Evolutionary conservation across 1,284 basidiomycete genomes (phyloP), one percentile per base, ranked within the genome.

Genomic region (Irpex sp.): DNA sequence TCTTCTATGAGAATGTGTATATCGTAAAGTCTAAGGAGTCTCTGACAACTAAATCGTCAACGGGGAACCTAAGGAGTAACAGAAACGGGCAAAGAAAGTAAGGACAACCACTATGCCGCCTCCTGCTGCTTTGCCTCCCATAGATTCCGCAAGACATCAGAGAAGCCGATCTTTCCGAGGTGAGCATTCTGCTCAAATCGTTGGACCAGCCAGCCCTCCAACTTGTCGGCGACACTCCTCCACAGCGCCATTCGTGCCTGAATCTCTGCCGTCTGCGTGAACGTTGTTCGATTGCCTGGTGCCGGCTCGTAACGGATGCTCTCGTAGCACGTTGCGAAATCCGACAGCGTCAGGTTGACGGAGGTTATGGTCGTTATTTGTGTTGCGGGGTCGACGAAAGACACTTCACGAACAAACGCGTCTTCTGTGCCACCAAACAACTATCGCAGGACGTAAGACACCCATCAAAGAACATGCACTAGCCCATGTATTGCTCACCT

Each of bases 381-480:
- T 34, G 83, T 86, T 60, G 85, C 79, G 0, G 94, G 94, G 75
- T 97, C 93, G 52, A 96, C 82, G 73, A 96, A 96, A 8, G 93
- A 93, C 65, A 98, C 91, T 78, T 98, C 96, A 57, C 96, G 88
- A 1, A 97, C 93, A 73, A 93, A 97, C 6, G 96, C 94, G 68
- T 96, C 93, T 76, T 96, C 93, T 66, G 91, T 92, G 40, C 92
- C 93, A 59, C 94, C 94, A 60, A 96, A 91, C 44, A 96, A 76
- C 92, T 95, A 70, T 4, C 65, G 2, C 9, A 26, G 19, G 64
- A 21, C 60, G 58, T 36, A 58, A 48, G 17, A 34, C 48, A 64
- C 64, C 21, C 21, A 26, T 26, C 21, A n/a, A 26, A 65, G 61
- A 19, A 59, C 31, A 49, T n/a, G 44, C 7, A 4, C 38, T 15